These are phyloP conservation scores for Candida yuanshanica DNA, from an alignment of 805 yeast species.

Conservation along the genomic window DNA sequence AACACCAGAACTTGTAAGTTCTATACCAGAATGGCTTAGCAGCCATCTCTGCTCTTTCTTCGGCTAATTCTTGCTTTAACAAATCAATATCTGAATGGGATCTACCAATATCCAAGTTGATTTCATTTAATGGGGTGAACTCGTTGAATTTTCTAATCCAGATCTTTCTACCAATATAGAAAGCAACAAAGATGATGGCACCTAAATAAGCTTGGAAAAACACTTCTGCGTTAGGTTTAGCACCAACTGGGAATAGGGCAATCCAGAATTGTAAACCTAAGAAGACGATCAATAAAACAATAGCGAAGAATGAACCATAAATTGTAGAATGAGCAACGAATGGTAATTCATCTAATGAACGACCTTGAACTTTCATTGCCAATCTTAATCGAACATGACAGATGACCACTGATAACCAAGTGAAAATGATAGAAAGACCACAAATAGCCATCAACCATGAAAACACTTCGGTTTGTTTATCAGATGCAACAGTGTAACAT, in stretches of 20 bases:
- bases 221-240: conserved; percentile 24
- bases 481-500: conserved; percentile 40
- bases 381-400: conserved; percentile 41
- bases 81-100: conserved; percentile 53
- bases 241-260: conserved; percentile 41
- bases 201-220: conserved; percentile 40
- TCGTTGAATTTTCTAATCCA: conserved; percentile 37
- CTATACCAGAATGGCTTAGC: conserved; percentile 43
- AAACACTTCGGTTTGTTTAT: conserved; percentile 34
- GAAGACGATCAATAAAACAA: conserved; percentile 30
- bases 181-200: conserved; percentile 33
- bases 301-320: conserved; percentile 37
- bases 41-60: conserved; percentile 46
- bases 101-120: conserved; percentile 62
- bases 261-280: conserved; percentile 44
- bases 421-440: conserved; percentile 42
- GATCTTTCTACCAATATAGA: conserved; percentile 36
- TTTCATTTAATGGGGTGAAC: conserved; percentile 39
- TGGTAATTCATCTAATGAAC: conserved; percentile 35
- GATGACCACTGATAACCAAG: conserved; percentile 43
- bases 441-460: conserved; percentile 45
- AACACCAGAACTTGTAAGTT: conserved; percentile 49
- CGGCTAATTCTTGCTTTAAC: conserved; percentile 49
- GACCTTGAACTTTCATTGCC: conserved; percentile 38
- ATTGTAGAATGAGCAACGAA: conserved; percentile 38